These are phyloP conservation scores for Coriolopsis trogii DNA, from an alignment of 1,284 basidiomycete genomes.

Conservation along the genomic window DNA sequence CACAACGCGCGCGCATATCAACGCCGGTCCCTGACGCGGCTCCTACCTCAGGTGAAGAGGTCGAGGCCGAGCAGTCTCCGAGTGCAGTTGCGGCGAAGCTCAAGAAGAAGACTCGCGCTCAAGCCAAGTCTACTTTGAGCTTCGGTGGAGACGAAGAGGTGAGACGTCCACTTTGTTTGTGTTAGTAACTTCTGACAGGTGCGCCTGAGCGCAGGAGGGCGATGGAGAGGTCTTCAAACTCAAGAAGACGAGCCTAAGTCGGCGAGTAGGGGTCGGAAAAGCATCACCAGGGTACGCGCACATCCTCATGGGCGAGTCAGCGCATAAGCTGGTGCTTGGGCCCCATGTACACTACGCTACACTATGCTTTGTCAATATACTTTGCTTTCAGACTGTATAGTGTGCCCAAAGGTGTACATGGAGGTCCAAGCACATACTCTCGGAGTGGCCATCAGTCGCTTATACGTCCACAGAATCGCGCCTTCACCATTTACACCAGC, in stretches of 20 bases:
- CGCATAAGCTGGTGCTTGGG: conserved; percentile 17
- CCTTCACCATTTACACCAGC: conserved; percentile 51
- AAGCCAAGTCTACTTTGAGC: conserved; percentile 71
- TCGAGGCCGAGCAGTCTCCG: conserved; percentile 45
- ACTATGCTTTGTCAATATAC: conserved; percentile 8
- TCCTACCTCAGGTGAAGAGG: conserved; percentile 34
- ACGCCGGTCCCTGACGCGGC: conserved; percentile 36
- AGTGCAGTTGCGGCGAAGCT: conserved; percentile 62
- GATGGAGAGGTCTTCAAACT: conserved; percentile 69
- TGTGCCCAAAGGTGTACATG: conserved; percentile 13
- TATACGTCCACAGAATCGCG: conserved; percentile 30
- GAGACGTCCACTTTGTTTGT: conserved; percentile 33
- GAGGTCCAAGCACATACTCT: conserved; percentile 8
- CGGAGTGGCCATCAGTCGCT: neutral
- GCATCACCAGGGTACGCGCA: conserved; percentile 40
- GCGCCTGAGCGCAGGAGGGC: conserved; percentile 43
- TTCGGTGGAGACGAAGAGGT: conserved; percentile 86
- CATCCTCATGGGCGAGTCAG: neutral
- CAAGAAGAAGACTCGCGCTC: conserved; percentile 65
- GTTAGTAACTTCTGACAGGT: conserved; percentile 28
- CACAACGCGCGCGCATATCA: conserved; percentile 45
- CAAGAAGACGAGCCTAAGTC: conserved; percentile 76
- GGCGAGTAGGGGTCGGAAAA: conserved; percentile 59
- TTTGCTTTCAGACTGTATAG: neutral
- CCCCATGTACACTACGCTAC: conserved; percentile 18